Base-by-base conservation (phyloP, 768 basidiomycete genomes). In the Pulveroboletus sp. region DNA sequence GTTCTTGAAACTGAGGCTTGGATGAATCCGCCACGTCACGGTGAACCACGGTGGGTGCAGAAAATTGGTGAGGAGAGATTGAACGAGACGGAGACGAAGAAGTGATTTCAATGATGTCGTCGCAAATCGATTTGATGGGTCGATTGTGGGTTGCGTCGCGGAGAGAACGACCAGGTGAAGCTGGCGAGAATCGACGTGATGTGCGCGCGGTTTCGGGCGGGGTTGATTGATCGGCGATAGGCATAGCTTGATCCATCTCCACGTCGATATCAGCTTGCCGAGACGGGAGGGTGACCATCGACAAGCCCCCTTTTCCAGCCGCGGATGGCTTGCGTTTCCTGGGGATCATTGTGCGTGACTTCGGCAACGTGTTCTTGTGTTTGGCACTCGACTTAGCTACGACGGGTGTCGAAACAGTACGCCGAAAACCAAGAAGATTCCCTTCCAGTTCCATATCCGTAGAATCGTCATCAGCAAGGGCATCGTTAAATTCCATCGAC, bases 391-490 rank as follows among this genome's bases (percentile, higher is more conserved):
- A 56, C 27, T 68, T 63, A 9, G 61, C 58, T 14, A 68, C 35
- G 9, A 56, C 69, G 16, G 85, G 81, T 3, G 68, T 65, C 16
- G 75, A 77, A 45, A 74, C 72, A 0, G 83, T 75, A 34, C 85
- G 76, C 33, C 78, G 79, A 52, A 66, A 63, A 20, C 72, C 50
- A 38, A 67, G 57, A 20, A 84, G 62, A 5, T 79, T 84, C 3
- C 77, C 76, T 54, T 84, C 82, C 13, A 90, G 73, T 34, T 85
- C 85, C 57, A 72, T 66, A 58, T 90, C 89, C 20, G 76, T 77
- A 6, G 85, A 83, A 51, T 89, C 87, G 50, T 84, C 82, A 27
- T 82, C 65, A 7, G 77, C 80, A 10, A 78, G 77, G 4, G 59
- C 27, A 5, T 65, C 65, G 25, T 84, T 77, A 33, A 85, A 79